These are phyloP conservation scores for Aristolochia contorta DNA, from an alignment of 164 flowering plant genomes.

Conservation along the genomic window DNA sequence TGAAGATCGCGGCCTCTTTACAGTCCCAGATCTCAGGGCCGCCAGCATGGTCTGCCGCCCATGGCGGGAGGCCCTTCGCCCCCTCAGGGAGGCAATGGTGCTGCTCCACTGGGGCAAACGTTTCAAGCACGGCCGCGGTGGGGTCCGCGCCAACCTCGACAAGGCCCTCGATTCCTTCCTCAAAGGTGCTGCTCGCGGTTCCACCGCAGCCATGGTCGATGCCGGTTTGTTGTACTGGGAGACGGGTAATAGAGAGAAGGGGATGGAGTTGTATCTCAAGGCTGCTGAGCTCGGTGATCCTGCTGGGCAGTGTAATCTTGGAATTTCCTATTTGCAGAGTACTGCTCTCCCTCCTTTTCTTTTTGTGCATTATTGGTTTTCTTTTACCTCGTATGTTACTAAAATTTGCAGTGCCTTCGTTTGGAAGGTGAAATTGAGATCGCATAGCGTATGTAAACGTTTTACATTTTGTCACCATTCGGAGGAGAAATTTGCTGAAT, in stretches of 20 bases:
- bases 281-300: conserved; percentile 89
- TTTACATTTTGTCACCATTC: too few species aligned
- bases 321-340: conserved; percentile 78
- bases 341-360: background rate
- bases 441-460: too few species aligned
- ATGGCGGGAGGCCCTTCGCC: conserved; percentile 74
- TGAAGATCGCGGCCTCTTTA: conserved; percentile 51
- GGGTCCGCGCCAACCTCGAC: conserved; percentile 39
- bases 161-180: conserved; percentile 79
- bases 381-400: background rate
- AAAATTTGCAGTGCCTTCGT: too few species aligned
- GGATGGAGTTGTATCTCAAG: conserved; percentile 37
- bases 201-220: conserved; percentile 94
- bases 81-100: conserved; percentile 83
- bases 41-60: conserved; percentile 70
- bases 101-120: conserved; percentile 68
- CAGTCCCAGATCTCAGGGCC: conserved; percentile 41
- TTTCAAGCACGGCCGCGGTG: conserved; percentile 86
- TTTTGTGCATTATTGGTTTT: background rate
- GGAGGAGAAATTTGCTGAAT: too few species aligned
- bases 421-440: too few species aligned
- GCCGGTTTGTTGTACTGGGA: conserved; percentile 92
- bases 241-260: conserved; percentile 56
- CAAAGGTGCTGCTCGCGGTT: conserved; percentile 77
- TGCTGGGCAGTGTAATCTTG: conserved; percentile 77